Base-by-base conservation (phyloP, 495 filamentous ascomycete species). In the Penicillium bovifimosum region DNA sequence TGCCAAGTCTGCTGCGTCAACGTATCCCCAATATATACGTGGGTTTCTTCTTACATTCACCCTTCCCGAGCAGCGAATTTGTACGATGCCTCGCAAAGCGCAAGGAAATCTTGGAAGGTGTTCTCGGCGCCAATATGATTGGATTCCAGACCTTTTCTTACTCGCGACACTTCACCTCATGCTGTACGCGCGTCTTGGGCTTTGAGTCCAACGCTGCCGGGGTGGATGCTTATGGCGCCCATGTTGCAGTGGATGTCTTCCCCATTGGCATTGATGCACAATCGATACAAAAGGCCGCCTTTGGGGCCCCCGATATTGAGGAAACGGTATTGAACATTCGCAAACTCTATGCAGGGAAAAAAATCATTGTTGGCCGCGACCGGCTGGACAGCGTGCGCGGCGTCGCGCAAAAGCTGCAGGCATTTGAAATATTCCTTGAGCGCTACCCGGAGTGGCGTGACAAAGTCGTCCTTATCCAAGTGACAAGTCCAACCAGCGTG, bases 61-160 rank as follows among this genome's bases (percentile, higher is more conserved):
- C 91, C 1, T 96, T 96, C 68, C 91, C 91, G 28, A 95, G 90
- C 70, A 92, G 88, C 72, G 91, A 96, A 64, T 96, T 92, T 66
- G 80, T 95, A 52, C 80, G 89, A 7, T 95, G 91, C 63, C 77
- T 95, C 35, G 86, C 88, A 9, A 82, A 87, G 55, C 75, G 91
- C 50, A 96, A 95, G 67, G 88, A 95, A 61, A 77, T 96, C 1
- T 74, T 96, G 9, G 87, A 90, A 55, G 91, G 91, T 26, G 83
- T 95, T 44, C 76, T 96, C 18, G 89, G 90, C 10, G 82, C 91
- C 34, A 96, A 95, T 63, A 84, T 96, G 77, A 77, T 96, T 53
- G 90, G 87, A 1, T 96, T 96, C 74, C 91, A 96, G 68, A 91
- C 90, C 3, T 90, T 86, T 69, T 91, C 90, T 60, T 96, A 95